Conservation (phyloP, 2,329 filamentous ascomycete genomes). For the Monascus ruber region DNA sequence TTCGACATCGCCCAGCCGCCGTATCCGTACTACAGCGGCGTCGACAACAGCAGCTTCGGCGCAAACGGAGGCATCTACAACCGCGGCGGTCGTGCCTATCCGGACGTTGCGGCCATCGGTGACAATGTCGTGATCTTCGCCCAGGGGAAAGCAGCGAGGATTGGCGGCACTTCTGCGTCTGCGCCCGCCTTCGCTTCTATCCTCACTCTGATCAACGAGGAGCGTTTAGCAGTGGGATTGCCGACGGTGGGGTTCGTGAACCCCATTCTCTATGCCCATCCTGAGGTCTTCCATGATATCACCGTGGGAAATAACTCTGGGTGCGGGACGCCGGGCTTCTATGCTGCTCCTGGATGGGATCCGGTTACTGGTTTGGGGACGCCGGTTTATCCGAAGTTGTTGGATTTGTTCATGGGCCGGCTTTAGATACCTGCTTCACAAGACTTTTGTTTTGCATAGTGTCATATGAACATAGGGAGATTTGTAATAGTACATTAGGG, state of each 20-base stretch:
- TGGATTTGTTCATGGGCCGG: slow-evolving; percentile 21
- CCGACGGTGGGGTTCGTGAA: slow-evolving; percentile 45
- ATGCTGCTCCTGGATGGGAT: slow-evolving; percentile 17
- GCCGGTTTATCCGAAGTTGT: slow-evolving; percentile 19
- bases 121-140: slow-evolving; percentile 23
- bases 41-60: slow-evolving; percentile 20
- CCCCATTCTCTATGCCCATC: slow-evolving; percentile 22
- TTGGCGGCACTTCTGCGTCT: slow-evolving; percentile 33
- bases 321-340: slow-evolving; percentile 19
- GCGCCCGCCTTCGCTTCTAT: slow-evolving; percentile 46
- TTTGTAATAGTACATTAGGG: too few species aligned
- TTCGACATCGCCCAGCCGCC: slow-evolving; percentile 13
- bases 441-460: too few species aligned
- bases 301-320: slow-evolving; percentile 19
- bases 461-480: too few species aligned
- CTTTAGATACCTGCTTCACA: too few species aligned
- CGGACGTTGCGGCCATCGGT: slow-evolving; percentile 27
- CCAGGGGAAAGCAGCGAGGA: slow-evolving; percentile 8
- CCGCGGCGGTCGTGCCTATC: slow-evolving; percentile 22
- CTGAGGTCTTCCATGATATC: slow-evolving; percentile 21
- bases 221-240: slow-evolving; percentile 39
- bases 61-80: slow-evolving; percentile 21
- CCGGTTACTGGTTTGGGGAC: slow-evolving; percentile 26
- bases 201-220: slow-evolving; percentile 45
- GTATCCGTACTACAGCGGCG: slow-evolving; percentile 21